phyloP scores from a whole-genome alignment of 768 basidiomycete genomes.

The Mycena kentingensis region DNA sequence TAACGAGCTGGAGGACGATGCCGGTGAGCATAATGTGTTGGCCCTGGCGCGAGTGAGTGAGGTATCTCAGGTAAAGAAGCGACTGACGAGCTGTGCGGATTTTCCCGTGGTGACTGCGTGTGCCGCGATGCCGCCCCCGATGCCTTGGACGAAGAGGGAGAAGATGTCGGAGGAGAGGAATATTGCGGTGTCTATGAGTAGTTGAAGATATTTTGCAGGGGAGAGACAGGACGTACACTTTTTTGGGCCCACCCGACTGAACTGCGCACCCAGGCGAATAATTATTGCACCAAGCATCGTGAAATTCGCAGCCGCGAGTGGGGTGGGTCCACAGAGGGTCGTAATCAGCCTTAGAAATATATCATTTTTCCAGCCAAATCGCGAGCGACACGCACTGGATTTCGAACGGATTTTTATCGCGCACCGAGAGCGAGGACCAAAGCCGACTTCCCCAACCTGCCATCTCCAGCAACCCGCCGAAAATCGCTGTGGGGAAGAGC shows the following conservation, averaged over 20 bases:
- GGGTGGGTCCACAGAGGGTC: constrained; percentile 59
- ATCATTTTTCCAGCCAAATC: background rate
- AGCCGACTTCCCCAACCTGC: constrained; percentile 44
- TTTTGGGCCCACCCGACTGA: constrained; percentile 47
- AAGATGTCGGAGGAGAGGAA: constrained; percentile 51
- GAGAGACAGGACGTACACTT: constrained; percentile 37
- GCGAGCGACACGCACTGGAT: constrained; percentile 43
- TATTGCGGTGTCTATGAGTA: constrained; percentile 42
- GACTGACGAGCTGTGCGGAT: background rate
- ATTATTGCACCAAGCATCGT: constrained; percentile 56
- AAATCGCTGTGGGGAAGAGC: constrained; percentile 37
- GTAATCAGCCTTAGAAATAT: constrained; percentile 53
- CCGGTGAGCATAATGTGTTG: constrained; percentile 5
- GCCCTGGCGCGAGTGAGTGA: background rate
- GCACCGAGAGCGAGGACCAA: constrained; percentile 32
- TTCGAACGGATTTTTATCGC: constrained; percentile 34
- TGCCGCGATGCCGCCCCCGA: constrained; percentile 54
- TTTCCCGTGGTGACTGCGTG: constrained; percentile 22
- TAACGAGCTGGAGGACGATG: constrained; percentile 3
- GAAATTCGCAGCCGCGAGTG: constrained; percentile 61
- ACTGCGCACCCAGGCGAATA: constrained; percentile 41
- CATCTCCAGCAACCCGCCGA: constrained; percentile 39
- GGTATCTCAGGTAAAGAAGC: background rate
- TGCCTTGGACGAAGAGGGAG: constrained; percentile 56
- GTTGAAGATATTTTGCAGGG: background rate